A percentile compares a stretch with the other conserved stretches of the same genome.
These are phyloP conservation scores for Trametes punicea DNA, from an alignment of 768 basidiomycete species.

Conservation along the genomic window DNA sequence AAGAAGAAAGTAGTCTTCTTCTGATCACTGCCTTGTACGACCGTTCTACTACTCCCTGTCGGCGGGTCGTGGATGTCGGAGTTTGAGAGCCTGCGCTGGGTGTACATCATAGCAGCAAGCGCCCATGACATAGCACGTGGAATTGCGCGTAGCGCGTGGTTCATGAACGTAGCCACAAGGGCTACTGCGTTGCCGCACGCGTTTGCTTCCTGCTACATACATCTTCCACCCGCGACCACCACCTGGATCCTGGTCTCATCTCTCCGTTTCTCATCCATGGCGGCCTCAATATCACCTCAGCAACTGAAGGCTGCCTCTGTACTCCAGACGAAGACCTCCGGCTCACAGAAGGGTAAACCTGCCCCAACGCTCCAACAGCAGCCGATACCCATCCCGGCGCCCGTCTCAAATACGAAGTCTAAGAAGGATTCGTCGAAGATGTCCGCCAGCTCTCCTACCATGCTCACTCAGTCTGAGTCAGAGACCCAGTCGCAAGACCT, in stretches of 20 bases:
- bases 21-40: constrained; percentile 8
- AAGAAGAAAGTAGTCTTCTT: constrained; percentile 26
- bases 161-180: constrained; percentile 9
- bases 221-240: not conserved
- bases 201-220: not conserved
- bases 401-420: constrained; percentile 20
- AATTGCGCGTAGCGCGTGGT: constrained; percentile 1
- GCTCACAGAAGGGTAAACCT: constrained; percentile 11
- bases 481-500: constrained; percentile 25
- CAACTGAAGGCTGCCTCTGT: constrained; percentile 1
- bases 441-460: constrained; percentile 1
- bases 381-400: not conserved
- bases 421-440: constrained; percentile 23
- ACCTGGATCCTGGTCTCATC: not conserved
- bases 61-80: not conserved
- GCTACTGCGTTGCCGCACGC: constrained; percentile 5
- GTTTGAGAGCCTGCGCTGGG: too few relatives aligned
- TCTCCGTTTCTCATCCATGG: constrained; percentile 14
- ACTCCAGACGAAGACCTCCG: constrained; percentile 3
- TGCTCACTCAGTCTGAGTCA: not conserved
- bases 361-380: constrained; percentile 2
- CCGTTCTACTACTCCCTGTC: not conserved
- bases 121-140: constrained; percentile 48
- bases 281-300: constrained; percentile 10
- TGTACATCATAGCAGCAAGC: too few relatives aligned